Evolutionary conservation across 352 stramenopile genomes (phyloP), one percentile per base, ranked within the genome.

Genomic region (Globisporangium paddicum): DNA sequence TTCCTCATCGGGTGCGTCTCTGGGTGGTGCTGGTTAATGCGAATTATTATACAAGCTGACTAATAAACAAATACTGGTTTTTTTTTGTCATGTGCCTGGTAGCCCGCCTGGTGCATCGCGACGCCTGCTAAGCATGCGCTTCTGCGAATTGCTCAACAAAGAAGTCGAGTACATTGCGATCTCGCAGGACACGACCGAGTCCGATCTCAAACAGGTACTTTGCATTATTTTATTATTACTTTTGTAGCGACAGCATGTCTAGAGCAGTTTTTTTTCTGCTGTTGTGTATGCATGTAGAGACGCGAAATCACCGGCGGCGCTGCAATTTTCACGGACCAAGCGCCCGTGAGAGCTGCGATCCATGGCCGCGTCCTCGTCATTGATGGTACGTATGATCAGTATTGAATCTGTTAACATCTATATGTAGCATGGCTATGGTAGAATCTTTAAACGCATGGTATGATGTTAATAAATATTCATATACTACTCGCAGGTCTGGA

Each of bases 171-270:
- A 93, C 64, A 79, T 99, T 21, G 76, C 89, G n/a, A 78, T 99
- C 52, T 97, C 91, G 23, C 77, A 86, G 30, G 95, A 98, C 76
- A 98, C 93, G 37, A 98, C 95, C 0, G 95, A 98, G 68, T 90
- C 82, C 0, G 90, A 97, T 62, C 63, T 97, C 21, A 97, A 97
- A 61, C 90, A 96, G 72, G 75, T 85, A 38, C 10, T n/a, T n/a
- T n/a, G 6, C 28, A 32, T 32, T 49, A 28, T 26, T 21, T 13
- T 14, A 18, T n/a, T 7, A 18, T 13, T 21, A 23, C 5, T 25
- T 19, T 18, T 45, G 44, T 25, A 32, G 28, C 28, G 28, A 32
- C 3, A 32, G 28, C 6, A 32, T 32, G 28, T 3, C 28, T 32
- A 32, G 6, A 3, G 6, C 3, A 32, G 3, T 3, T 32, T 3